phyloP scores from a whole-genome alignment of 2,329 filamentous ascomycete species.

The Penicillium sp. region DNA sequence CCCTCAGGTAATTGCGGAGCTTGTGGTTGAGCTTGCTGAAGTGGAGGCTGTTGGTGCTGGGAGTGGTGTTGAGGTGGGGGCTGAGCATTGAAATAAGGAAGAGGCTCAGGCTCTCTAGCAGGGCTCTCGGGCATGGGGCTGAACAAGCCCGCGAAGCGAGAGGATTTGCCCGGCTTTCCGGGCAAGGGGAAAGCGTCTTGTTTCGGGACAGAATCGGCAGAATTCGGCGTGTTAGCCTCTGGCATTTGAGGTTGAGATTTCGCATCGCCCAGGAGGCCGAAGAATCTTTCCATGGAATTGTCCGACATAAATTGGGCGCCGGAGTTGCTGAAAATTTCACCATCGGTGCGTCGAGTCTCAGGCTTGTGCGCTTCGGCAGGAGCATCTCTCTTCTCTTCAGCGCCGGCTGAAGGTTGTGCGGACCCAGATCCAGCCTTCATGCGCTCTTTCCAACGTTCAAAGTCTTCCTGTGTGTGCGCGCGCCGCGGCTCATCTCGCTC shows the following conservation, averaged over 20 bases:
- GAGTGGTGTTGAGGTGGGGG: constrained; percentile 5
- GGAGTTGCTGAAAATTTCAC: constrained; percentile 55
- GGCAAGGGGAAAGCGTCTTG: constrained; percentile 42
- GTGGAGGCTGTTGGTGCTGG: constrained; percentile 12
- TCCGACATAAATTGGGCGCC: constrained; percentile 66
- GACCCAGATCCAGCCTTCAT: constrained; percentile 69
- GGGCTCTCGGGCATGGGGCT: constrained; percentile 59
- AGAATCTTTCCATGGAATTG: constrained; percentile 74
- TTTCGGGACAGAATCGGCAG: constrained; percentile 42
- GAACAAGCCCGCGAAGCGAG: constrained; percentile 84
- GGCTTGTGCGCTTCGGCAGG: constrained; percentile 36
- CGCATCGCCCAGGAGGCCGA: constrained; percentile 60
- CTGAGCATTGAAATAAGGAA: constrained; percentile 21
- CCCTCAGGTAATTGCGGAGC: constrained; percentile 36
- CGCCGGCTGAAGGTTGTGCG: constrained; percentile 32
- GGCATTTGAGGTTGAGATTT: constrained; percentile 40
- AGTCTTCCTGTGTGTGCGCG: constrained; percentile 82
- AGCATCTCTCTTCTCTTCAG: constrained; percentile 49
- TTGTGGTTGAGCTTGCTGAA: constrained; percentile 12
- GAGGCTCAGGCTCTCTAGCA: constrained; percentile 35
- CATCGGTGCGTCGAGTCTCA: constrained; percentile 44
- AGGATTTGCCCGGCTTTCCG: constrained; percentile 67
- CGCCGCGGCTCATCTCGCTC: constrained; percentile 66
- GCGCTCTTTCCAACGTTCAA: constrained; percentile 89
- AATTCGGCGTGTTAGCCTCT: constrained; percentile 40